Conservation (phyloP, 1,284 basidiomycete genomes). For the Malassezia obtusa region DNA sequence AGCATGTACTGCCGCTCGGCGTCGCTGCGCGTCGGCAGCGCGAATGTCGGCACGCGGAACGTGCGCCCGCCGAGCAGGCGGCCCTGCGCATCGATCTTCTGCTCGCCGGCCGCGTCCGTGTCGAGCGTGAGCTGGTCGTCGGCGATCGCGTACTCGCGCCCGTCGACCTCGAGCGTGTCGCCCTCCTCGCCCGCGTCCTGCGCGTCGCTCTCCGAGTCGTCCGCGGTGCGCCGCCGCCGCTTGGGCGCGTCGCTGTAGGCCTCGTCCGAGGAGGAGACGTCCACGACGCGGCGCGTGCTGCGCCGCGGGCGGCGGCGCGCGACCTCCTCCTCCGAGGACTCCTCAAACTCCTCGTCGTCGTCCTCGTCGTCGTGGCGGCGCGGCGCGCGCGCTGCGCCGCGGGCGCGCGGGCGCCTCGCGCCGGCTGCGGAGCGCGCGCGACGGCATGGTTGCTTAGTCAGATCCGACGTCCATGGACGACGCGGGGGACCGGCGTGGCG, state of each 20-base stretch:
- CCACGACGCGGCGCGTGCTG: too few species aligned
- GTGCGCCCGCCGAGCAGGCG: slow-evolving; percentile 72
- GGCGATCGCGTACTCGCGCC: slow-evolving; percentile 65
- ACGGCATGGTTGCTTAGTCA: background rate
- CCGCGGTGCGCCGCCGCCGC: background rate
- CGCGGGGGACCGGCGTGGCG: background rate
- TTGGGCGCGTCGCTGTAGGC: background rate
- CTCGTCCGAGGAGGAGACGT: background rate
- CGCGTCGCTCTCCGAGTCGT: slow-evolving; percentile 4
- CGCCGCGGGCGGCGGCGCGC: slow-evolving; percentile 7
- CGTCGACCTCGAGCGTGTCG: slow-evolving; percentile 65
- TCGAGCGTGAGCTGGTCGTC: slow-evolving; percentile 77
- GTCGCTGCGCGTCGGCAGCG: slow-evolving; percentile 64
- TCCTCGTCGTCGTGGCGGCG: background rate
- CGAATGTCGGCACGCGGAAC: slow-evolving; percentile 81
- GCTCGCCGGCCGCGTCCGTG: slow-evolving; percentile 74
- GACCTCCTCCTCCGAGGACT: background rate
- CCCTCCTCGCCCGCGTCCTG: slow-evolving; percentile 16
- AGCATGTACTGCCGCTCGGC: slow-evolving; percentile 81
- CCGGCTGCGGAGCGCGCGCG: background rate
- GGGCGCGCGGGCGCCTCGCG: background rate
- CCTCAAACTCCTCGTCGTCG: background rate
- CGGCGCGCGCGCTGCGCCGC: background rate
- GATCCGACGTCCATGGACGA: background rate
- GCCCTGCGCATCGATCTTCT: slow-evolving; percentile 78